Percentiles rank a stretch among this genome's conserved stretches.
Evolutionary conservation across 129 eudicot genomes (phyloP).

Genomic region (Gnaphalium uliginosum): DNA sequence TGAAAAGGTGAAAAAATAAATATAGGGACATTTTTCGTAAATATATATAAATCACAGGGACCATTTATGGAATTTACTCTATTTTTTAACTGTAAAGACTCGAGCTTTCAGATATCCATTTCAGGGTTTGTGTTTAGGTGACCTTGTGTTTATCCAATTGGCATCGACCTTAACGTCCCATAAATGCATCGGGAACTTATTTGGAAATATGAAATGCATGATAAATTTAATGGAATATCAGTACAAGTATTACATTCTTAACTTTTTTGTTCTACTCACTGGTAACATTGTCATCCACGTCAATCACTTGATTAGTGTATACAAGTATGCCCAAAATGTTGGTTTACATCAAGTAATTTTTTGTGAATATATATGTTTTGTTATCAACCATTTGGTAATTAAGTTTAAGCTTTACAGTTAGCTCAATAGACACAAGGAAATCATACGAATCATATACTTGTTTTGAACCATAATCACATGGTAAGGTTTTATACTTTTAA

Average conservation of each 20-base stretch:
- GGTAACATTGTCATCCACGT: constrained; percentile 10
- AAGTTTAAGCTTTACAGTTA: not conserved
- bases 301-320: constrained; percentile 19
- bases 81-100: constrained; percentile 13
- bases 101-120: not conserved
- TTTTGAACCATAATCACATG: not conserved
- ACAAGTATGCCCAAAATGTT: constrained; percentile 12
- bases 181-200: constrained; percentile 2
- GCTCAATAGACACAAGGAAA: constrained; percentile 3
- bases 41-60: no score
- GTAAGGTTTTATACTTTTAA: not conserved
- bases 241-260: constrained; percentile 20
- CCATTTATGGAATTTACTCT: no score
- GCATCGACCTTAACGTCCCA: constrained; percentile 17
- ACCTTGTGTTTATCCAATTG: constrained; percentile 23
- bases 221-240: not conserved
- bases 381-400: constrained; percentile 1
- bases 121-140: constrained; percentile 3
- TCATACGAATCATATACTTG: not conserved
- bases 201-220: constrained; percentile 16
- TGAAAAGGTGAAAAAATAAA: no score
- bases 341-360: constrained; percentile 6
- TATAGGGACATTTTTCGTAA: no score
- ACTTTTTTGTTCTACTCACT: constrained; percentile 17
- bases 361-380: constrained; percentile 13